Evolutionary conservation across 768 basidiomycete genomes (phyloP), one percentile per base, ranked within the genome.

Genomic region (Leccinum imitatum): DNA sequence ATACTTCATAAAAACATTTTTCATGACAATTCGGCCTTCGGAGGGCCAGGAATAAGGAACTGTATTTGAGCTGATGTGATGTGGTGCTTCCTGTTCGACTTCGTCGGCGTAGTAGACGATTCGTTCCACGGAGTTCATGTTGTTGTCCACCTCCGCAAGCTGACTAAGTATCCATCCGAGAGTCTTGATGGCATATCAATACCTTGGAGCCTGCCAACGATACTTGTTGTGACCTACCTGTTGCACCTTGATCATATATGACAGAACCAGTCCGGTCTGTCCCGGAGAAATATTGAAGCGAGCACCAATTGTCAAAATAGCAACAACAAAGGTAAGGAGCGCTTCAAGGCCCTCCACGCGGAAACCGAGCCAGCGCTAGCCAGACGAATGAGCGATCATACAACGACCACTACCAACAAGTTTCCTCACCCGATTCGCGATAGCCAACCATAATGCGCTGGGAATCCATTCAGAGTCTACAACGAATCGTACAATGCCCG

Each of bases 121-220:
- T 25, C 95, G 87, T 70, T 92, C 90, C 8, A 91, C 89, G n/a
- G 86, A 85, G 70, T 93, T 93, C 91, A 95, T 94, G 73, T 95
- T 84, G 72, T 97, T 96, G 73, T 96, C 93, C 11, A 95, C 87
- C 70, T 95, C 93, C 3, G 90, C 87, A 41, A 80, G 81, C 73
- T 91, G 90, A 9, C 89, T 84, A 46, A 90, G 83, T 72, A 91
- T 81, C 86, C 85, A 91, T 21, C 84, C 84, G 64, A 92, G 90
- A 0, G 80, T 64, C 85, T 87, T 23, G 31, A 33, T 39, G 46
- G n/a, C 1, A 31, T 4, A 39, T 67, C 10, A 67, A 59, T 44
- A 54, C 10, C n/a, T 6, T 8, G 4, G 15, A 27, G 6, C 48
- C 41, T 41, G 3, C 37, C 17, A 15, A 52, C 39, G 19, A 19